phyloP scores from a whole-genome alignment of 768 basidiomycete genomes.

The Boletus rubescentipes region DNA sequence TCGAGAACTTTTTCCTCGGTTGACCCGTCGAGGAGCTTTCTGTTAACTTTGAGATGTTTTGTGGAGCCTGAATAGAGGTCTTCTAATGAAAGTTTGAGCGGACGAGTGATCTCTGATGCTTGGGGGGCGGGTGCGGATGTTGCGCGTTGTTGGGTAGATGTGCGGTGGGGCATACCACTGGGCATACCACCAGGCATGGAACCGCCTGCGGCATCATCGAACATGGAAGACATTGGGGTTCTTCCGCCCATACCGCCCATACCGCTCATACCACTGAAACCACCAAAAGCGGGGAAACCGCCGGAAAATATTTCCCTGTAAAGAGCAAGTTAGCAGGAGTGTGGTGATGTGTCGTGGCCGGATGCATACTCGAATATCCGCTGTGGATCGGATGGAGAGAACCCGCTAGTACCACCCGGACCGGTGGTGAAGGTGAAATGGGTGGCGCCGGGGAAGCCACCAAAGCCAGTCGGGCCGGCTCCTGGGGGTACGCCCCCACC shows the following conservation, averaged over 20 bases:
- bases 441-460: slow-evolving; percentile 46
- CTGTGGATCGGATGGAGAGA: slow-evolving; percentile 77
- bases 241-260: slow-evolving; percentile 44
- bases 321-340: slow-evolving; percentile 2
- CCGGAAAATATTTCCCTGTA: slow-evolving; percentile 58
- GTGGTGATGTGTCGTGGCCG: background rate
- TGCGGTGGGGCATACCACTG: slow-evolving; percentile 56
- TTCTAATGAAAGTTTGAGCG: slow-evolving; percentile 80
- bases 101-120: slow-evolving; percentile 67
- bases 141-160: slow-evolving; percentile 30
- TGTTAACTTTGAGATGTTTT: slow-evolving; percentile 86
- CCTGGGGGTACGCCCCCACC: slow-evolving; percentile 57
- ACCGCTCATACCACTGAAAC: slow-evolving; percentile 32
- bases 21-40: slow-evolving; percentile 65
- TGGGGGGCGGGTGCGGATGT: slow-evolving; percentile 32
- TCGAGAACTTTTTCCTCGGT: slow-evolving; percentile 88
- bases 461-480: slow-evolving; percentile 43
- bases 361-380: slow-evolving; percentile 82
- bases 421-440: slow-evolving; percentile 60
- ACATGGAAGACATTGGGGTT: slow-evolving; percentile 31
- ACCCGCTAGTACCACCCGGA: slow-evolving; percentile 49
- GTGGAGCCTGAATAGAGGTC: slow-evolving; percentile 84
- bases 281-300: slow-evolving; percentile 34
- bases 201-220: slow-evolving; percentile 41
- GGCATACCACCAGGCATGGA: slow-evolving; percentile 44